Conservation (phyloP, 805 yeast genomes). For the Saccharomycopsis selenospora region DNA sequence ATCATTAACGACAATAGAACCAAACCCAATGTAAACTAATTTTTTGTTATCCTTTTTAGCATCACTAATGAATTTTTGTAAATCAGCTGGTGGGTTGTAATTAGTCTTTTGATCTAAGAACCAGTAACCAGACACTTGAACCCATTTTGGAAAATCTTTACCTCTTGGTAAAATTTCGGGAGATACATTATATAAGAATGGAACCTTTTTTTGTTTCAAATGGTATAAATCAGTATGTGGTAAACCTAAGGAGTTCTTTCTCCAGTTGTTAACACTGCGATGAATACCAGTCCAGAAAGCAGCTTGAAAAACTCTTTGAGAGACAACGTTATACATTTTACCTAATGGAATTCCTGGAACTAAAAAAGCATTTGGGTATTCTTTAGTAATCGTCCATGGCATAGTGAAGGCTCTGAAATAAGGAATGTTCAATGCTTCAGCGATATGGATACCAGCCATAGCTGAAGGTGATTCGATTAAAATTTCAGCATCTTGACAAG, state of each 20-base stretch:
- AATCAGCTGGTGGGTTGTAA: slow-evolving; percentile 52
- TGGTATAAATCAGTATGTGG: slow-evolving; percentile 61
- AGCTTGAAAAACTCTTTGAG: slow-evolving; percentile 87
- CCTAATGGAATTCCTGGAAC: slow-evolving; percentile 90
- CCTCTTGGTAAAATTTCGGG: slow-evolving; percentile 87
- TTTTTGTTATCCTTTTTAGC: slow-evolving; percentile 59
- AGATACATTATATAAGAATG: slow-evolving; percentile 82
- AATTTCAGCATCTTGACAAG: slow-evolving; percentile 73
- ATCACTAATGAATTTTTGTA: slow-evolving; percentile 50
- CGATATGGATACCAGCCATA: slow-evolving; percentile 90
- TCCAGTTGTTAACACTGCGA: slow-evolving; percentile 83
- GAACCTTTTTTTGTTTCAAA: slow-evolving; percentile 70
- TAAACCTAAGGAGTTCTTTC: slow-evolving; percentile 56
- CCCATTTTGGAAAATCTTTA: slow-evolving; percentile 89
- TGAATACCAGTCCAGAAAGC: slow-evolving; percentile 89
- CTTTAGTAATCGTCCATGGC: slow-evolving; percentile 97
- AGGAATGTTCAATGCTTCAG: slow-evolving; percentile 83
- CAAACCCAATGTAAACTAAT: slow-evolving; percentile 87
- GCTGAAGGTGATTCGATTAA: slow-evolving; percentile 91
- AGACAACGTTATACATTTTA: slow-evolving; percentile 82
- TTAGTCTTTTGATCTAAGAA: slow-evolving; percentile 58
- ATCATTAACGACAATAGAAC: slow-evolving; percentile 84
- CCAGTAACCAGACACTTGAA: slow-evolving; percentile 93
- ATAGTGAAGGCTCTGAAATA: slow-evolving; percentile 92
- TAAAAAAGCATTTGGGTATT: slow-evolving; percentile 92